A percentile compares a stretch with the other conserved stretches of the same genome.
These are phyloP conservation scores for Chlamydomonas applanata DNA, from an alignment of 139 green algal genomes.

Conservation along the genomic window DNA sequence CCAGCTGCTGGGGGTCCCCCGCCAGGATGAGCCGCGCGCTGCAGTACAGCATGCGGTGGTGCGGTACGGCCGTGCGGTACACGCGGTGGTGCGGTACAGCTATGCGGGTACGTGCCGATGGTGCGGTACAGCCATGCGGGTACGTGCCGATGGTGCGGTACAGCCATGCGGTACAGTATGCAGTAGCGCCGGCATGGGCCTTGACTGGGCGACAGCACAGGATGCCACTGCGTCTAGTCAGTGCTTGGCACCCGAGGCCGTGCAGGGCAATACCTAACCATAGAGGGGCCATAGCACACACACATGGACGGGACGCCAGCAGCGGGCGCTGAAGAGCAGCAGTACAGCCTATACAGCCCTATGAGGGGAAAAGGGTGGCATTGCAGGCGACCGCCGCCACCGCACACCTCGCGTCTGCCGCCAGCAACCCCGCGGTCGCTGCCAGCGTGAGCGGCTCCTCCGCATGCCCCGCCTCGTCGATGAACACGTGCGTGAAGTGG, in stretches of 20 bases:
- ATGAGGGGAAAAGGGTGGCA: not conserved
- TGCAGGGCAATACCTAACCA: too few species aligned
- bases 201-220: too few species aligned
- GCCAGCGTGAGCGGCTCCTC: conserved; percentile 44
- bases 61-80: too few species aligned
- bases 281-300: not conserved
- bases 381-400: not conserved
- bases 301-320: too few species aligned
- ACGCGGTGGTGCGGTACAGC: too few species aligned
- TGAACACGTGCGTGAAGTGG: conserved; percentile 50
- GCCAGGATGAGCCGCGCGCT: conserved; percentile 17
- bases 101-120: too few species aligned
- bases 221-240: not conserved
- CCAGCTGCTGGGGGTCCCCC: conserved; percentile 51
- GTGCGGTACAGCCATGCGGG: too few species aligned
- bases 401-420: not conserved
- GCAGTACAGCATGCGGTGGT: not conserved
- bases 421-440: conserved; percentile 37
- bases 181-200: too few species aligned
- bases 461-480: conserved; percentile 62
- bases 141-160: too few species aligned
- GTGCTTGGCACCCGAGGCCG: too few species aligned
- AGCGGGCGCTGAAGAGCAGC: not conserved
- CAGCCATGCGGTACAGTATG: too few species aligned
- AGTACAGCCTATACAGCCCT: not conserved